phyloP scores from a whole-genome alignment of 2,329 filamentous ascomycete genomes.

The Colletotrichum scovillei region DNA sequence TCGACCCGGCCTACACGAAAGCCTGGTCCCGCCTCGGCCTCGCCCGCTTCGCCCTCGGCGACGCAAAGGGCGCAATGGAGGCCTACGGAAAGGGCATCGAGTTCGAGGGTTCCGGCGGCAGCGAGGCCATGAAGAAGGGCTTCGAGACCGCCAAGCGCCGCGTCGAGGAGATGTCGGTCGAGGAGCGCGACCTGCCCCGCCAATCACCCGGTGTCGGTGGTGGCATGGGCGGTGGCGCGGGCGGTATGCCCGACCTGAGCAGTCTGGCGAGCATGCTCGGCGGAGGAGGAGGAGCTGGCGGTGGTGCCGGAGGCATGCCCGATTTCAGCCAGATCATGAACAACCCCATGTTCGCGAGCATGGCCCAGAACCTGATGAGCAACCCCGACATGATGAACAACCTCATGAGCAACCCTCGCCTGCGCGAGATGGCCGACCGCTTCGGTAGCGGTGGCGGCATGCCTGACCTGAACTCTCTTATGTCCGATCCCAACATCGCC shows the following conservation, averaged over 20 bases:
- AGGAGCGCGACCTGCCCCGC: slow-evolving; percentile 58
- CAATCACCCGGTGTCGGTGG: slow-evolving; percentile 46
- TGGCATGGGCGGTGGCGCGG: slow-evolving; percentile 59
- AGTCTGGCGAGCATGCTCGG: slow-evolving; percentile 80
- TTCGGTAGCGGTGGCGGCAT: slow-evolving; percentile 85
- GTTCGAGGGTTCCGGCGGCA: slow-evolving; percentile 91
- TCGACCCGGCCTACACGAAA: slow-evolving; percentile 95
- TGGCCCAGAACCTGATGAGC: slow-evolving; percentile 97
- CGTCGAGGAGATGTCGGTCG: slow-evolving; percentile 80
- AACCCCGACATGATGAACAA: slow-evolving; percentile 94
- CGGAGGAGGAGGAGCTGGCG: slow-evolving; percentile 65
- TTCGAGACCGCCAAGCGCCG: slow-evolving; percentile 92
- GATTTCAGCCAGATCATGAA: slow-evolving; percentile 90
- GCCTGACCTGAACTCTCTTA: slow-evolving; percentile 86
- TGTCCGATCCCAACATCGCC: slow-evolving; percentile 92
- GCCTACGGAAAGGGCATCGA: slow-evolving; percentile 95
- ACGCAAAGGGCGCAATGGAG: slow-evolving; percentile 92
- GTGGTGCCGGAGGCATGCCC: slow-evolving; percentile 80
- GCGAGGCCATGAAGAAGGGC: slow-evolving; percentile 97
- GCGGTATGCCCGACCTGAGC: slow-evolving; percentile 78
- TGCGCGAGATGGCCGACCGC: slow-evolving; percentile 87
- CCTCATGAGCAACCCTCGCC: slow-evolving; percentile 91
- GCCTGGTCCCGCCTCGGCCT: slow-evolving; percentile 95
- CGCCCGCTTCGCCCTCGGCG: slow-evolving; percentile 90
- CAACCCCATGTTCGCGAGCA: slow-evolving; percentile 98